These are phyloP conservation scores for Claviceps quebecensis DNA, from an alignment of 2,329 filamentous ascomycete species.

Conservation along the genomic window DNA sequence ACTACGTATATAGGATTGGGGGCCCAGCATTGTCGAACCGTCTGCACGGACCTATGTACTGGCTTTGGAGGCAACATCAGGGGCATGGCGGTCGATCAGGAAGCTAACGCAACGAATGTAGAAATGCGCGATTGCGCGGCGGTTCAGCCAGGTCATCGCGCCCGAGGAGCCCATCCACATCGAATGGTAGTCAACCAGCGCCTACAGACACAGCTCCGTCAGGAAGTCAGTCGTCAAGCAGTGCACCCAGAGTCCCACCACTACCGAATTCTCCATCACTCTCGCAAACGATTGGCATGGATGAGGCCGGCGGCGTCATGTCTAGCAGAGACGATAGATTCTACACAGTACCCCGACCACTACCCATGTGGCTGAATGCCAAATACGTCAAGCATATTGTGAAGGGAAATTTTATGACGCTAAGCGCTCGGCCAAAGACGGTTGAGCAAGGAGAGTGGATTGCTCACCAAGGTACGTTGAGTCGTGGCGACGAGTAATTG, in stretches of 20 bases:
- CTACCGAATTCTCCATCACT: slow-evolving; percentile 50
- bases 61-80: neutral
- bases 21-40: neutral
- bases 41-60: neutral
- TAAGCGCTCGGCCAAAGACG: slow-evolving; percentile 84
- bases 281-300: slow-evolving; percentile 54
- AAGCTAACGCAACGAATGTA: slow-evolving; percentile 19
- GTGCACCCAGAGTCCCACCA: slow-evolving; percentile 44
- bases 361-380: slow-evolving; percentile 63
- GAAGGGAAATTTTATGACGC: slow-evolving; percentile 93
- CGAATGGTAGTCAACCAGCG: slow-evolving; percentile 28
- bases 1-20: neutral
- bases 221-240: slow-evolving; percentile 36
- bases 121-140: slow-evolving; percentile 46
- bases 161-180: slow-evolving; percentile 37
- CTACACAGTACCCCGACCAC: slow-evolving; percentile 51
- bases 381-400: slow-evolving; percentile 75
- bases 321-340: slow-evolving; percentile 38
- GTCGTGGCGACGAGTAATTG: neutral
- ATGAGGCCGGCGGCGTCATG: slow-evolving; percentile 39
- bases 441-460: slow-evolving; percentile 94
- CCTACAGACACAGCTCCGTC: slow-evolving; percentile 31
- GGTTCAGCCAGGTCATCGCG: slow-evolving; percentile 36
- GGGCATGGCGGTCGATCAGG: neutral
- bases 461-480: slow-evolving; percentile 68